Evolutionary conservation across 352 stramenopile genomes (phyloP), one percentile per base, ranked within the genome.

Genomic region (Blastocystis sp.): DNA sequence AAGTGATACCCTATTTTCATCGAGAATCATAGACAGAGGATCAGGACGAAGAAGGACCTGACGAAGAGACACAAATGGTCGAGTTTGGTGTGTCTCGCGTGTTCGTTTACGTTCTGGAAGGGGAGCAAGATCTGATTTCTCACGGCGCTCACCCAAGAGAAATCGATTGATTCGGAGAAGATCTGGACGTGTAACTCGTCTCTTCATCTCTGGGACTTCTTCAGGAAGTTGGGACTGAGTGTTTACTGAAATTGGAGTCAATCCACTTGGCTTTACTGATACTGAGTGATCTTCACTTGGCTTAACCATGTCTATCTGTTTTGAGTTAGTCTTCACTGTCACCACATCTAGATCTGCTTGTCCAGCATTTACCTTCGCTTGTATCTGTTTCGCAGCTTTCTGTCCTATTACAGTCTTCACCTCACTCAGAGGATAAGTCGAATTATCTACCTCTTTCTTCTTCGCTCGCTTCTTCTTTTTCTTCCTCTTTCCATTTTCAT

Each of bases 381-480:
- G 3, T 1, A 19, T 4, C 19, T 33, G 60, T 9, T 70, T 70
- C n/a, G 42, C 6, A 5, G 42, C 17, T 27, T 3, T 27, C 40
- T 59, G 33, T 35, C 7, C 51, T 6, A n/a, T 27, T 42, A 37
- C 40, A 48, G 40, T 9, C 9, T 48, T 48, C 40, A 48, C 40
- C 9, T 48, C 40, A 2, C 9, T 48, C 9, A 48, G 40, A 48
- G 40, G 9, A 48, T 2, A 9, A 2, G 40, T 3, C 3, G 56
- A 13, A 62, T n/a, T 33, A 3, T n/a, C 56, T 27, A 35, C 53
- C 48, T 51, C 73, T 1, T 5, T 68, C 56, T 58, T 56, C 53
- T 84, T 84, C 4, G 54, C 68, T n/a, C 56, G 56, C 6, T 33
- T n/a, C 19, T 27, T 22, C 27, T 68, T 84, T 27, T 84, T 84